These are phyloP conservation scores for Bacterosira constricta DNA, from an alignment of 108 stramenopile genomes.

Conservation along the genomic window DNA sequence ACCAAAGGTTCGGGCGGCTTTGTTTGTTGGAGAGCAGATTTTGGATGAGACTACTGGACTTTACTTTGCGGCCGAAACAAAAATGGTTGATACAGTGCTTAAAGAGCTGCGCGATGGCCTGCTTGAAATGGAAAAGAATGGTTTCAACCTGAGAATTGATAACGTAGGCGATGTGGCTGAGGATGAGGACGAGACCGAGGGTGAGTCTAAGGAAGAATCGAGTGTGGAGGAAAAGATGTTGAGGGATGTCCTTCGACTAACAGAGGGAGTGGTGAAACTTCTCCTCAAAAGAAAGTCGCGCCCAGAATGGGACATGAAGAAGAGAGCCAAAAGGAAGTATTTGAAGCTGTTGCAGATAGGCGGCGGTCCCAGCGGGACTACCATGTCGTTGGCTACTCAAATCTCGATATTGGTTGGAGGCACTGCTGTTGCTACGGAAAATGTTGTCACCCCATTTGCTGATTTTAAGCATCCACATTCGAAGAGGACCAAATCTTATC, in stretches of 20 bases:
- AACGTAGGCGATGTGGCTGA: neutral
- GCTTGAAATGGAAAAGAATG: constrained; percentile 34
- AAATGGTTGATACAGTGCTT: constrained; percentile 41
- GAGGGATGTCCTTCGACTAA: constrained; percentile 7
- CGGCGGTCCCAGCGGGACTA: constrained; percentile 36
- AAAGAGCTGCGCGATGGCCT: constrained; percentile 16
- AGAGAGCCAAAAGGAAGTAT: constrained; percentile 40
- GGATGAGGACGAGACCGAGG: constrained; percentile 1
- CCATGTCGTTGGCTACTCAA: constrained; percentile 38
- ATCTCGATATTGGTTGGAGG: constrained; percentile 32
- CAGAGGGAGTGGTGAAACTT: constrained; percentile 21
- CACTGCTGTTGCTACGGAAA: constrained; percentile 2
- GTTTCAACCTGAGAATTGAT: constrained; percentile 17
- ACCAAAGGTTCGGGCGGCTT: constrained; percentile 15
- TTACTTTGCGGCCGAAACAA: constrained; percentile 34
- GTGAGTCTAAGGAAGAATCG: constrained; percentile 1
- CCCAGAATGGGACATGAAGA: constrained; percentile 53
- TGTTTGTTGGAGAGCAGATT: constrained; percentile 33
- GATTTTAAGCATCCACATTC: too few relatives aligned
- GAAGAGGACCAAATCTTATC: constrained; percentile 9
- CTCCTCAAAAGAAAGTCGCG: constrained; percentile 37
- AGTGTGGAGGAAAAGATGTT: constrained; percentile 13
- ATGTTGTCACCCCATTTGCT: constrained; percentile 35
- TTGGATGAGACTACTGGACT: constrained; percentile 40
- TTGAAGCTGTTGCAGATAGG: constrained; percentile 29